Base-by-base conservation (phyloP, 164 flowering plant genomes). In the Aristolochia californica region DNA sequence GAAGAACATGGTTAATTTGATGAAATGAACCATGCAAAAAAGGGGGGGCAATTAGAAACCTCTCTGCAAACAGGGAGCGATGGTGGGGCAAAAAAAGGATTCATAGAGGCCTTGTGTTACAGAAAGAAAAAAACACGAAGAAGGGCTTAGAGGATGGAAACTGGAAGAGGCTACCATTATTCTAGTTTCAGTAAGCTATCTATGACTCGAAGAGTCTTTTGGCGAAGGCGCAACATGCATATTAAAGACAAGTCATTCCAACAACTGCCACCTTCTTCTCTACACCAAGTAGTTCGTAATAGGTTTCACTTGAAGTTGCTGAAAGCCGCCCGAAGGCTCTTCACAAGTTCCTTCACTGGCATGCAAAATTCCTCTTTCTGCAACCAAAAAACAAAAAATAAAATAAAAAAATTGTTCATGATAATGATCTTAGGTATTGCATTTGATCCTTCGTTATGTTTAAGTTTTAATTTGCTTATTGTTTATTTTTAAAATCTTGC, bases 321-420 rank as follows among this genome's bases (percentile, higher is more conserved):
- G 53, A 73, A 53, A 16, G 66, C 66, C 10, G 68, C 30, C 4
- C 63, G 59, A 15, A 87, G 66, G 18, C 62, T 75, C 65, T 60
- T 83, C 70, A 80, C 82, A 0, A 85, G 66, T 62, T 83, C 91
- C 72, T 78, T 75, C 59, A 68, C 71, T 49, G 75, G 70, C 80
- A 80, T 72, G 59, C 45, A 12, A 60, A 64, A 80, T 13, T 72
- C 82, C 0, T 23, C 78, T 16, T 78, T 84, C 91, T 89, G 88
- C 54, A 18, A 50, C 16, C 76, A 74, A 40, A 43, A 16, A 10
- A 22, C 38, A 38, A 23, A 16, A 60, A 60, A 25, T 22, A n/a
- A 43, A 0, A 13, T n/a, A n/a, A n/a, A n/a, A n/a, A n/a, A n/a
- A n/a, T n/a, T n/a, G n/a, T n/a, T n/a, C n/a, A n/a, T n/a, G n/a